Conservation (phyloP, 1,139 yeast species). For the Candida sanyaensis region DNA sequence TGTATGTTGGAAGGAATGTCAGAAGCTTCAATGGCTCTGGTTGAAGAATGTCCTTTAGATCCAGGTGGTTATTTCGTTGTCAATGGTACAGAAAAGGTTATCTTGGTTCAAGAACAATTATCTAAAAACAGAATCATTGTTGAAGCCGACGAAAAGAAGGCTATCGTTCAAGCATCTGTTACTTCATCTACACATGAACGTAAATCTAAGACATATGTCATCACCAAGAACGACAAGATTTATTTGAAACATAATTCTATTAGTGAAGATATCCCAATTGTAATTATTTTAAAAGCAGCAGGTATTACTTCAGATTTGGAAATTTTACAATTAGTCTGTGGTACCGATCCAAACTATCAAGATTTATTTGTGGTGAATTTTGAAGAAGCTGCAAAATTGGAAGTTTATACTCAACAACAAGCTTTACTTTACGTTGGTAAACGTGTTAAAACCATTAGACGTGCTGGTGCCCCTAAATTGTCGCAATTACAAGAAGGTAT, state of each 20-base stretch:
- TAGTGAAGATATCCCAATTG: slow-evolving; percentile 94
- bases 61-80: slow-evolving; percentile 99
- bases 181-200: slow-evolving; percentile 98
- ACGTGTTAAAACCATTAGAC: slow-evolving; percentile 88
- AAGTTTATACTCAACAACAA: slow-evolving; percentile 89
- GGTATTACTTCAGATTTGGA: slow-evolving; percentile 93
- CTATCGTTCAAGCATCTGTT: slow-evolving; percentile 94
- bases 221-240: slow-evolving; percentile 86
- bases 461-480: slow-evolving; percentile 80
- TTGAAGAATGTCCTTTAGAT: slow-evolving; percentile 95
- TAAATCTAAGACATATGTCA: slow-evolving; percentile 93
- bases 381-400: slow-evolving; percentile 88
- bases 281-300: slow-evolving; percentile 89
- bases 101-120: slow-evolving; percentile 93
- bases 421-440: slow-evolving; percentile 90
- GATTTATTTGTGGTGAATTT: slow-evolving; percentile 90
- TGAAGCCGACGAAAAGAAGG: slow-evolving; percentile 94
- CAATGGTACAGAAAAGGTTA: slow-evolving; percentile 97
- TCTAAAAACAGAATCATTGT: slow-evolving; percentile 97
- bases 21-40: slow-evolving; percentile 81
- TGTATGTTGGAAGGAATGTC: slow-evolving; percentile 81
- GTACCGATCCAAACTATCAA: slow-evolving; percentile 83
- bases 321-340: slow-evolving; percentile 91
- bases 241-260: slow-evolving; percentile 93
- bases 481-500: slow-evolving; percentile 90